These are phyloP conservation scores for Colletotrichum sp. DNA, from an alignment of 2,329 filamentous ascomycete genomes.

Conservation along the genomic window DNA sequence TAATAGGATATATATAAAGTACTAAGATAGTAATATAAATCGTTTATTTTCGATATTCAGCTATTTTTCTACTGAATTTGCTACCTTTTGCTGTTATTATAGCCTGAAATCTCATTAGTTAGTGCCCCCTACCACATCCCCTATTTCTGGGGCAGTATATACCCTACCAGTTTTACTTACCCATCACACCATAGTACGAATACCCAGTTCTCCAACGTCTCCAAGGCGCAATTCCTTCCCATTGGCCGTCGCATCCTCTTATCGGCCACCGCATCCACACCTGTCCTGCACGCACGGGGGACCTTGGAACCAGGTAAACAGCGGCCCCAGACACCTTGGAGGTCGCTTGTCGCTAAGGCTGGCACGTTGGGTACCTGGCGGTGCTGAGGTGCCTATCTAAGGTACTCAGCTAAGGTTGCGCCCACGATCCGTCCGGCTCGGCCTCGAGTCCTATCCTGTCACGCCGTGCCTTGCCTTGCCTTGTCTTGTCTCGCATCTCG, in stretches of 20 bases:
- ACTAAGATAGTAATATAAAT: too few species aligned
- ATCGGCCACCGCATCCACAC: slow-evolving; percentile 10
- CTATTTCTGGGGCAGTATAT: too few species aligned
- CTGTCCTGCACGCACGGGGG: not conserved
- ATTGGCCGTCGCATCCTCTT: slow-evolving; percentile 14
- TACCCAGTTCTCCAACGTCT: not conserved
- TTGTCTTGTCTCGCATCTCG: not conserved
- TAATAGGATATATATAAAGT: too few species aligned
- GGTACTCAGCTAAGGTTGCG: not conserved
- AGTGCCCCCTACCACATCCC: too few species aligned
- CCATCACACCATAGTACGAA: too few species aligned
- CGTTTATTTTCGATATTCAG: too few species aligned
- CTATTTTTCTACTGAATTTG: too few species aligned
- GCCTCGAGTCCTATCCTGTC: not conserved
- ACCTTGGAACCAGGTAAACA: slow-evolving; percentile 8
- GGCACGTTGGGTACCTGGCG: not conserved
- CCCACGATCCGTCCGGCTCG: slow-evolving; percentile 1
- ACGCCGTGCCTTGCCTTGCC: not conserved
- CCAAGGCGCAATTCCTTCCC: not conserved
- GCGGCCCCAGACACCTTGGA: not conserved
- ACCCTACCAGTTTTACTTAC: too few species aligned
- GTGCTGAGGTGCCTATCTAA: not conserved
- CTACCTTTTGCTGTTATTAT: too few species aligned
- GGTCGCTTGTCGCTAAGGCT: not conserved
- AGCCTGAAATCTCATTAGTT: too few species aligned